phyloP scores from a whole-genome alignment of 1,139 yeast species.

The Protomyces inundatus region DNA sequence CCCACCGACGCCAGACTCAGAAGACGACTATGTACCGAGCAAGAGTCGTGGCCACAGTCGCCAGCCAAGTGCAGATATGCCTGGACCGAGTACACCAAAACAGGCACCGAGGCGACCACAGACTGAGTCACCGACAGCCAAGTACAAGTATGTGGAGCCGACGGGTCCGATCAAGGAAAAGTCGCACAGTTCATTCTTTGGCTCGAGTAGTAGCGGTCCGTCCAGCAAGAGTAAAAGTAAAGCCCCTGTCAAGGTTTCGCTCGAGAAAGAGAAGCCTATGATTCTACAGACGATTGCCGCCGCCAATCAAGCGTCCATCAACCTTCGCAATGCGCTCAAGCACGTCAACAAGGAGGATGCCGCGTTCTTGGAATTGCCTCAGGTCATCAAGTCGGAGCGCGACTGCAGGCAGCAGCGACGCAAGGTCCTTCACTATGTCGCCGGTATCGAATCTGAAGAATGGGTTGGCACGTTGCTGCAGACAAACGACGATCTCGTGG shows the following conservation, averaged over 20 bases:
- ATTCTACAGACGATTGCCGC: constrained; percentile 67
- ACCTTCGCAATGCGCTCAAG: constrained; percentile 60
- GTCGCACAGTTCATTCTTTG: constrained; percentile 3
- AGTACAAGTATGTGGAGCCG: constrained; percentile 18
- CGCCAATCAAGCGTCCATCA: constrained; percentile 67
- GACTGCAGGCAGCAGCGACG: constrained; percentile 73
- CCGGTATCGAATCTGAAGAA: constrained; percentile 73
- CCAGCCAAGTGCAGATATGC: background rate
- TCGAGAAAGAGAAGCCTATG: constrained; percentile 23
- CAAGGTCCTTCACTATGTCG: constrained; percentile 71
- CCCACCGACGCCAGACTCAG: constrained; percentile 34
- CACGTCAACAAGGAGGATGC: constrained; percentile 49
- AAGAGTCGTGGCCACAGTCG: constrained; percentile 19
- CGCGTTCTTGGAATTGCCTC: constrained; percentile 56
- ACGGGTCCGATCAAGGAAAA: constrained; percentile 24
- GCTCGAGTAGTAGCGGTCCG: background rate
- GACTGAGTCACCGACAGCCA: constrained; percentile 9
- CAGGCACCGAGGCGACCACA: constrained; percentile 7
- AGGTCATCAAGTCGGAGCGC: constrained; percentile 51
- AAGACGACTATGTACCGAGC: constrained; percentile 31
- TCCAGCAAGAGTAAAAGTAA: constrained; percentile 5
- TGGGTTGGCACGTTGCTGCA: constrained; percentile 76
- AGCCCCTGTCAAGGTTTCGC: constrained; percentile 7
- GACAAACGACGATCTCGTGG: constrained; percentile 84
- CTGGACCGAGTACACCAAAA: constrained; percentile 25